These are phyloP conservation scores for Chenopodium formosanum DNA, from an alignment of 148 eudicot species.

Conservation along the genomic window DNA sequence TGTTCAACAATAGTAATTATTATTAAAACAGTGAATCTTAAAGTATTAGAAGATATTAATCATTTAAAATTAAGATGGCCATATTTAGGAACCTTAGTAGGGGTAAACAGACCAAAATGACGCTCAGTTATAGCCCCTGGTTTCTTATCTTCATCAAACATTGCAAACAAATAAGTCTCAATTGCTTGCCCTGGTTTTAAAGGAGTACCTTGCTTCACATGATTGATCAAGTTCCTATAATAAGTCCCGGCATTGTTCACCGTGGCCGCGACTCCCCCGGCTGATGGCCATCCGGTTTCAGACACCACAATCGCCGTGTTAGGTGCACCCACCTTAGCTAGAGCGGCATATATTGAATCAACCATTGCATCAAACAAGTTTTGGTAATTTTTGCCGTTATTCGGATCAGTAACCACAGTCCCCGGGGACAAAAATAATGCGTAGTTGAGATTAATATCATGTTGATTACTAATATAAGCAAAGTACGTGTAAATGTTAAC, in stretches of 20 bases:
- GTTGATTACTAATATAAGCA: slow-evolving; percentile 15
- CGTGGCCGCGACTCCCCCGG: slow-evolving; percentile 25
- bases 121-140: slow-evolving; percentile 24
- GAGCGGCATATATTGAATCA: slow-evolving; percentile 40
- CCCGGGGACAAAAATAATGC: slow-evolving; percentile 32
- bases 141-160: slow-evolving; percentile 41
- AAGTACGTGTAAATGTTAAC: slow-evolving; percentile 56
- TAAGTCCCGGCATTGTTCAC: slow-evolving; percentile 35
- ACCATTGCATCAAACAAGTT: slow-evolving; percentile 54
- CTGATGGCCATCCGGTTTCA: slow-evolving; percentile 35
- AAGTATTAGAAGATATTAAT: not conserved
- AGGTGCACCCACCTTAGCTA: slow-evolving; percentile 30
- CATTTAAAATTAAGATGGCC: slow-evolving; percentile 23
- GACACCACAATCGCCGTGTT: slow-evolving; percentile 39
- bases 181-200: slow-evolving; percentile 20
- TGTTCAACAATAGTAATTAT: too few relatives aligned
- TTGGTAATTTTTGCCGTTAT: slow-evolving; percentile 26
- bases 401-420: slow-evolving; percentile 11
- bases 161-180: slow-evolving; percentile 41
- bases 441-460: slow-evolving; percentile 21
- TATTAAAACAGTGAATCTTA: too few relatives aligned
- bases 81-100: slow-evolving; percentile 31
- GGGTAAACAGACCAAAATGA: slow-evolving; percentile 38
- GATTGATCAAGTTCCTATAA: slow-evolving; percentile 36
- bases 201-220: slow-evolving; percentile 38